These are phyloP conservation scores for Zygosaccharomyces lentus DNA, from an alignment of 805 yeast genomes.

Conservation along the genomic window DNA sequence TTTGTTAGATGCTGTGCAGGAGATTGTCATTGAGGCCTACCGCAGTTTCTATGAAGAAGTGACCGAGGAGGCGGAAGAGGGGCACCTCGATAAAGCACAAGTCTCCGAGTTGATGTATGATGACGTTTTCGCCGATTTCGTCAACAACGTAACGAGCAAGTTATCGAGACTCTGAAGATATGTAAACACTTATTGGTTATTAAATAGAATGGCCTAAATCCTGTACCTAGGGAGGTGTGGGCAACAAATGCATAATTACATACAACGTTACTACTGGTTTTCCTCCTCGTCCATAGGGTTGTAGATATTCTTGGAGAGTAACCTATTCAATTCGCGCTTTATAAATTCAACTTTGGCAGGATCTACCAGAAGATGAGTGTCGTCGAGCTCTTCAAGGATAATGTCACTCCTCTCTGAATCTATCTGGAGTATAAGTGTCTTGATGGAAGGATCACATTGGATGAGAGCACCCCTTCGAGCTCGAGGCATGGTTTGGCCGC, in stretches of 20 bases:
- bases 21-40: conserved; percentile 54
- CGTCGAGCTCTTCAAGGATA: conserved; percentile 76
- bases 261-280: conserved; percentile 17
- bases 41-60: conserved; percentile 45
- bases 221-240: neutral
- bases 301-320: conserved; percentile 78
- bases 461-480: conserved; percentile 53
- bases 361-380: conserved; percentile 81
- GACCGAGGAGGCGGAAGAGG: conserved; percentile 26
- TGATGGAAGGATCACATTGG: conserved; percentile 86
- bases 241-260: neutral
- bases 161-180: conserved; percentile 11
- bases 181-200: neutral
- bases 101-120: conserved; percentile 55
- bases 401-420: conserved; percentile 76
- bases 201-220: neutral
- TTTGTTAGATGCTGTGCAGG: conserved; percentile 62
- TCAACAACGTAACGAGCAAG: conserved; percentile 36
- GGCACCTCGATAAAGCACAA: conserved; percentile 26
- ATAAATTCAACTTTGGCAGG: conserved; percentile 70
- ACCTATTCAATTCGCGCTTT: conserved; percentile 68
- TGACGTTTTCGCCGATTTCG: conserved; percentile 53
- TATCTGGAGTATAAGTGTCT: conserved; percentile 77
- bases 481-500: conserved; percentile 40
- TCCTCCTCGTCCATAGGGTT: conserved; percentile 76